Percentiles rank a stretch among this genome's conserved stretches.
Evolutionary conservation across 768 basidiomycete species (phyloP).

Genomic region (Cubamyces lactineus): DNA sequence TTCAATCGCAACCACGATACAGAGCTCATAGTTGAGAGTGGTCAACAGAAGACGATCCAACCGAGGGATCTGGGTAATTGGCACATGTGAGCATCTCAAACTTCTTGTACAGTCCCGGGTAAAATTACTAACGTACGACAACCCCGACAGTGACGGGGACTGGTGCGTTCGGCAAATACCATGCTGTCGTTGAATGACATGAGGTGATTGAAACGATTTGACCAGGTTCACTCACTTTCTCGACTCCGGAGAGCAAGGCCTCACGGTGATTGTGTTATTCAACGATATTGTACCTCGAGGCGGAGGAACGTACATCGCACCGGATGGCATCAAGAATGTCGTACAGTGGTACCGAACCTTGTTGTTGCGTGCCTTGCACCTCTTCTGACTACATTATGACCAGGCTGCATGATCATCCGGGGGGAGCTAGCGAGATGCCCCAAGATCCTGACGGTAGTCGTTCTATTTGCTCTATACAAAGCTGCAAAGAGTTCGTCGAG

Average conservation of each 20-base stretch:
- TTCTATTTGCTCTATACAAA: conserved; percentile 24
- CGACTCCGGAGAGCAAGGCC: conserved; percentile 44
- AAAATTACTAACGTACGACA: neutral
- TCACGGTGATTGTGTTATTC: conserved; percentile 41
- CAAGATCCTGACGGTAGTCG: conserved; percentile 30
- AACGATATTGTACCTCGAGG: conserved; percentile 38
- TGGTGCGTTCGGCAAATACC: conserved; percentile 23
- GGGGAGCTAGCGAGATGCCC: conserved; percentile 23
- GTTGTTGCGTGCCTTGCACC: too few species aligned
- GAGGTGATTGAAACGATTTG: too few species aligned
- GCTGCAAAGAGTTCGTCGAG: conserved; percentile 32
- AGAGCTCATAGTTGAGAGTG: neutral
- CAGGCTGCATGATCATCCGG: conserved; percentile 31
- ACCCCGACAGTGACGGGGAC: conserved; percentile 31
- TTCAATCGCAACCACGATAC: neutral
- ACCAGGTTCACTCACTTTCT: conserved; percentile 39
- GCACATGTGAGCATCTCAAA: conserved; percentile 32
- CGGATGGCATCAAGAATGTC: conserved; percentile 38
- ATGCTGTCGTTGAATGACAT: too few species aligned
- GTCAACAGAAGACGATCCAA: conserved; percentile 24
- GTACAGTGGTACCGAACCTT: conserved; percentile 21
- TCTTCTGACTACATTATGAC: too few species aligned
- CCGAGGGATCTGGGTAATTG: conserved; percentile 41
- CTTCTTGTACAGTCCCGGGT: neutral
- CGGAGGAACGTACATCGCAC: conserved; percentile 42